These are phyloP conservation scores for Fonsecaea erecta DNA, from an alignment of 2,329 filamentous ascomycete species.

Conservation along the genomic window DNA sequence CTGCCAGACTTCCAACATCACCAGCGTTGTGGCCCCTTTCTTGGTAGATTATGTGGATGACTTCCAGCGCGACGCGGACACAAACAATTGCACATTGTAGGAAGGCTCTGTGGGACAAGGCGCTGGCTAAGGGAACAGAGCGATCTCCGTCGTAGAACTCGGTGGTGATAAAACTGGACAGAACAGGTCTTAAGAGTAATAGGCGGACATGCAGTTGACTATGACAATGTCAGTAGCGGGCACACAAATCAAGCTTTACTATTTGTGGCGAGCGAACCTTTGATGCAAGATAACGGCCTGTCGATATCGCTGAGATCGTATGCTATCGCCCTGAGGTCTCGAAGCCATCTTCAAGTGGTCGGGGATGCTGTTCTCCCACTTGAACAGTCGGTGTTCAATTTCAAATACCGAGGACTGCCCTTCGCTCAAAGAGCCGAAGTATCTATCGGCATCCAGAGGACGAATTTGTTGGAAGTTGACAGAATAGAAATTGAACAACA, in stretches of 20 bases:
- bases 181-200: conserved; percentile 42
- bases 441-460: conserved; percentile 7
- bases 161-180: conserved; percentile 42
- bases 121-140: conserved; percentile 29
- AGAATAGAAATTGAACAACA: conserved; percentile 37
- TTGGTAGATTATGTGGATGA: conserved; percentile 42
- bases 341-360: conserved; percentile 37
- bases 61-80: conserved; percentile 43
- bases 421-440: conserved; percentile 27
- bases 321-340: conserved; percentile 4
- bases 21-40: background rate
- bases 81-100: conserved; percentile 43
- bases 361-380: conserved; percentile 42
- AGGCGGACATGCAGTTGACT: conserved; percentile 45
- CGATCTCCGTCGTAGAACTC: conserved; percentile 36
- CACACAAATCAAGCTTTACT: background rate
- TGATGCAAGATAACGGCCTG: conserved; percentile 43
- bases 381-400: conserved; percentile 42
- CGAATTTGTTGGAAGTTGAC: conserved; percentile 4
- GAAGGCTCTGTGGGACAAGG: conserved; percentile 12
- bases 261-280: conserved; percentile 37
- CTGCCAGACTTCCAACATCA: conserved; percentile 39
- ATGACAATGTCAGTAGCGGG: background rate
- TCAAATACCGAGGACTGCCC: conserved; percentile 43
- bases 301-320: conserved; percentile 40